Percentiles rank a stretch among this genome's conserved stretches.
phyloP scores from a whole-genome alignment of 306 rosid genomes.

The Morella rubra region DNA sequence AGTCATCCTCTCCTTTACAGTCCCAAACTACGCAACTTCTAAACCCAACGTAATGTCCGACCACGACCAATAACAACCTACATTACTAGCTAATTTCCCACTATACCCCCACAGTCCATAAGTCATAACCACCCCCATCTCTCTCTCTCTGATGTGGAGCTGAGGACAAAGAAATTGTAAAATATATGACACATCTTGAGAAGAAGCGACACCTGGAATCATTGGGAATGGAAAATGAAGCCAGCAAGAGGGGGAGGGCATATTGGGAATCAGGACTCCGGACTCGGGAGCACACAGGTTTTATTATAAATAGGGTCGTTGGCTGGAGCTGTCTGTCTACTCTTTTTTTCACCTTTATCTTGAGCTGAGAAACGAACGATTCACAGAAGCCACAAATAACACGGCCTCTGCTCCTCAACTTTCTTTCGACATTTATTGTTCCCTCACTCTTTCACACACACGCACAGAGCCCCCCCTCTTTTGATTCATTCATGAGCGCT shows the following conservation, averaged over 20 bases:
- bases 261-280: neutral
- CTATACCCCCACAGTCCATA: neutral
- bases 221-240: neutral
- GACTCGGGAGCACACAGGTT: neutral
- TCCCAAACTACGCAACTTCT: too few relatives aligned
- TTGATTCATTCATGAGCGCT: neutral
- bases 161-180: too few relatives aligned
- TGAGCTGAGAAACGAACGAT: constrained; percentile 36
- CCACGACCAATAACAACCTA: too few relatives aligned
- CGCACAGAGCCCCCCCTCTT: neutral
- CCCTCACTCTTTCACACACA: neutral
- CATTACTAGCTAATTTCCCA: too few relatives aligned
- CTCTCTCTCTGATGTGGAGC: too few relatives aligned
- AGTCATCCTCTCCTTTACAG: too few relatives aligned
- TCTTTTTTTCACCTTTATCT: constrained; percentile 17
- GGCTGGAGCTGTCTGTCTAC: constrained; percentile 17
- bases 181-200: neutral
- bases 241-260: neutral
- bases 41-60: too few relatives aligned
- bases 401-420: neutral
- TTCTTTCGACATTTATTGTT: neutral
- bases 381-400: constrained; percentile 22
- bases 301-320: constrained; percentile 42
- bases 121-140: neutral
- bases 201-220: neutral